phyloP scores from a whole-genome alignment of 2,329 filamentous ascomycete species.

The Diaporthe vaccinii region DNA sequence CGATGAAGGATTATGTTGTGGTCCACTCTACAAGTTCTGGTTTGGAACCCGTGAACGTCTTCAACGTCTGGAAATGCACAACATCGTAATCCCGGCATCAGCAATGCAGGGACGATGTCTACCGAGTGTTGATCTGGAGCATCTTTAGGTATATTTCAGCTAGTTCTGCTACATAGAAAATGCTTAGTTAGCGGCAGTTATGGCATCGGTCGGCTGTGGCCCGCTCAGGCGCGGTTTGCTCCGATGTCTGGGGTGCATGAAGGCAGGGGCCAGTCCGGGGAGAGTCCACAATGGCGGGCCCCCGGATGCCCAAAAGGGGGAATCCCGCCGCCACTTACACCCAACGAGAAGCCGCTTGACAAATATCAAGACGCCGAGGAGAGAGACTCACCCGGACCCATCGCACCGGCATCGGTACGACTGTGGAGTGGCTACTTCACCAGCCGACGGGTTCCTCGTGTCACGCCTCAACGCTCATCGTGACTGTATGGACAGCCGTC shows the following conservation, averaged over 20 bases:
- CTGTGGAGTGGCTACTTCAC: constrained; percentile 1
- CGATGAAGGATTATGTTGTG: not conserved
- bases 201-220: not conserved
- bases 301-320: constrained; percentile 14
- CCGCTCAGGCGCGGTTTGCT: not conserved
- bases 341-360: constrained; percentile 11
- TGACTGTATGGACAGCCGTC: not conserved
- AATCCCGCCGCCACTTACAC: constrained; percentile 26
- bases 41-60: no score
- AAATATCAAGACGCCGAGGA: not conserved
- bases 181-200: not conserved
- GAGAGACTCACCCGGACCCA: constrained; percentile 3
- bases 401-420: constrained; percentile 16
- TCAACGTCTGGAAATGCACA: not conserved
- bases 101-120: no score
- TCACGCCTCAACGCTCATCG: not conserved
- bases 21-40: no score
- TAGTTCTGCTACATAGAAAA: not conserved
- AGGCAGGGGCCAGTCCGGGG: constrained; percentile 17
- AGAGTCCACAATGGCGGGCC: not conserved
- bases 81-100: not conserved
- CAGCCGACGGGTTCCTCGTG: not conserved
- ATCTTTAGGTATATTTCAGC: not conserved
- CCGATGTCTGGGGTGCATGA: constrained; percentile 22
- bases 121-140: not conserved